Percentiles rank a stretch among this genome's conserved stretches.
phyloP scores from a whole-genome alignment of 2,329 filamentous ascomycete genomes.

The Akanthomyces uredinophilus region DNA sequence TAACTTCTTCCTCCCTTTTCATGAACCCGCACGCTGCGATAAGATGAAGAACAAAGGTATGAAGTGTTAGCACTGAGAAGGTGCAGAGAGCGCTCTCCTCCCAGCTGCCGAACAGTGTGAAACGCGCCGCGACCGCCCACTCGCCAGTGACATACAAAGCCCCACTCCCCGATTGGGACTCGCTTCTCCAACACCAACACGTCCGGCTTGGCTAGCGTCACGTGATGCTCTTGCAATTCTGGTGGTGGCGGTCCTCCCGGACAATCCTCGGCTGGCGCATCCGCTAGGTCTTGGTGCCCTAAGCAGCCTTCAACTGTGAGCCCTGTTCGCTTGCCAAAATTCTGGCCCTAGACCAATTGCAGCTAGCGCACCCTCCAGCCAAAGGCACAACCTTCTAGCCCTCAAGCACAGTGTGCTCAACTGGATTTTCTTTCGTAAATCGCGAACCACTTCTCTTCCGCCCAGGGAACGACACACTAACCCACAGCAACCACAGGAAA shows the following conservation, averaged over 20 bases:
- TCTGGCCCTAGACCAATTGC: conserved; percentile 24
- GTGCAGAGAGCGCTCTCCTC: no score
- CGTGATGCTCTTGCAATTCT: neutral
- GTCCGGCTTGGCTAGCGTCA: neutral
- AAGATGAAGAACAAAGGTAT: no score
- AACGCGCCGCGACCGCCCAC: neutral
- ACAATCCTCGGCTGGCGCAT: conserved; percentile 24
- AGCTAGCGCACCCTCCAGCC: conserved; percentile 27
- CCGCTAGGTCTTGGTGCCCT: conserved; percentile 38
- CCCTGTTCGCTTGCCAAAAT: conserved; percentile 33
- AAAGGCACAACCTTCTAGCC: conserved; percentile 35
- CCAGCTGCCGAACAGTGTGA: neutral
- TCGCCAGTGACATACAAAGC: conserved; percentile 4
- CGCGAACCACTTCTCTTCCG: conserved; percentile 34
- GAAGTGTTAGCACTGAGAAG: no score
- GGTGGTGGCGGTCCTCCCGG: conserved; percentile 18
- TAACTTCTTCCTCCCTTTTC: no score
- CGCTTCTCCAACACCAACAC: neutral
- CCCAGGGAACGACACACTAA: conserved; percentile 34
- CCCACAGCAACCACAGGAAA: conserved; percentile 34
- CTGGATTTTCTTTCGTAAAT: conserved; percentile 36
- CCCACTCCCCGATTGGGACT: neutral
- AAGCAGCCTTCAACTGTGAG: conserved; percentile 28
- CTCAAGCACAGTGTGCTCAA: conserved; percentile 25
- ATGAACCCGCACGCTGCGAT: no score